Evolutionary conservation across 2,329 filamentous ascomycete genomes (phyloP), one percentile per base, ranked within the genome.

Genomic region (Incumbomyces lentus): DNA sequence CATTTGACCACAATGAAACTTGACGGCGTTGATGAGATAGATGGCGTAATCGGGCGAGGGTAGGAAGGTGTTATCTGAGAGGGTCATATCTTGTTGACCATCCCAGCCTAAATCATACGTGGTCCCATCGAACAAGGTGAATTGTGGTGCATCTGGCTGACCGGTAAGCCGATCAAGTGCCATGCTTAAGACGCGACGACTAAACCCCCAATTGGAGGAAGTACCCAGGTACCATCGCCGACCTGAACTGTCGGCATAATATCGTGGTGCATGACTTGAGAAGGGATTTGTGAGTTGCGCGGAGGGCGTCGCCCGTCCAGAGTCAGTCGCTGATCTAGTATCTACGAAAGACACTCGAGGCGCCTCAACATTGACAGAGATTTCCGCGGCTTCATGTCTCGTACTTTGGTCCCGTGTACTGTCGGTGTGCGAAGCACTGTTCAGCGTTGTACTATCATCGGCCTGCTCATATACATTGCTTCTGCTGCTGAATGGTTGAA

Each of bases 161-260:
- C 67, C 63, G 40, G 68, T 64, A 16, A 73, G 60, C 44, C 68
- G 64, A 48, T 74, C 67, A 40, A 75, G 68, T 0, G 68, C 67
- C 43, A 75, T 63, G 19, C 62, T 66, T n/a, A 77, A 60, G 1
- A 75, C 65, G 14, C 69, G 66, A 6, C 73, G 63, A 19, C 67
- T 67, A 41, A 76, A 77, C 0, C 73, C 72, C 74, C 74, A 77
- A 39, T 74, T 77, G 1, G 74, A 77, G 0, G 73, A 76, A 1
- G 71, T 72, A 1, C 73, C 74, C 7, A 77, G 63, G 48, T 75
- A 76, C 70, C 17, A 71, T 40, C 62, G 64, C 49, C 64, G 59
- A 7, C 70, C 70, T 41, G 64, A 64, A 0, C 60, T 58, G 0
- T 67, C 64, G 1, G 61, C 59, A 59, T 68, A 67, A 48, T 69